Evolutionary conservation across 768 basidiomycete species (phyloP).

Genomic region (Amanita inopinata): DNA sequence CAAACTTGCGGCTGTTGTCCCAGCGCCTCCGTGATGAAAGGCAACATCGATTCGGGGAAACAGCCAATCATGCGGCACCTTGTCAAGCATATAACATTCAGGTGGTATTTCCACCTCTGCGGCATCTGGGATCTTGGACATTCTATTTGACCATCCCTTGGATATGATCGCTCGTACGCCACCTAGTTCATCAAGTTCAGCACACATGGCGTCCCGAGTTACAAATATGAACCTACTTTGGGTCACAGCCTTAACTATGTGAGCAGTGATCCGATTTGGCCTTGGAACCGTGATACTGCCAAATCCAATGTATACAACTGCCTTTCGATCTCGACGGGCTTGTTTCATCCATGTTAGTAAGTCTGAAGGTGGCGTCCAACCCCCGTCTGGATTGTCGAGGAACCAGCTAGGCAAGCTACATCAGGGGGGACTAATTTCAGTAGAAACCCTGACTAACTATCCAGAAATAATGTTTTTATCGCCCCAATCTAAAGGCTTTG

Average conservation of each 20-base stretch:
- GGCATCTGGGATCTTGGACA: constrained; percentile 29
- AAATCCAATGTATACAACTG: constrained; percentile 65
- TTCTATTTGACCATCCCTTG: constrained; percentile 58
- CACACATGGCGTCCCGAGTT: neutral
- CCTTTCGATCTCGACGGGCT: constrained; percentile 43
- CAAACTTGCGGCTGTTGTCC: constrained; percentile 60
- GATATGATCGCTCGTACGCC: constrained; percentile 59
- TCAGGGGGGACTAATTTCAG: neutral
- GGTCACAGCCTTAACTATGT: constrained; percentile 49
- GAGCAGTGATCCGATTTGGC: constrained; percentile 42
- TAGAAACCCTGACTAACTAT: constrained; percentile 30
- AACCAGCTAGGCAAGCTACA: constrained; percentile 40
- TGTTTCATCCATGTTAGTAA: constrained; percentile 46
- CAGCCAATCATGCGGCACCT: constrained; percentile 61
- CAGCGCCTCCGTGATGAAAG: constrained; percentile 62
- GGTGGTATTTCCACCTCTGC: constrained; percentile 37
- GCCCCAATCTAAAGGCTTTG: constrained; percentile 55
- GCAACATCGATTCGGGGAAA: constrained; percentile 54
- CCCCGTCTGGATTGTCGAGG: constrained; percentile 49
- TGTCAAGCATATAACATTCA: constrained; percentile 47
- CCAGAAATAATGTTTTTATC: constrained; percentile 44
- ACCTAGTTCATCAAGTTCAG: constrained; percentile 23
- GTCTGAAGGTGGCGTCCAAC: constrained; percentile 43
- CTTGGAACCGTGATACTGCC: constrained; percentile 60
- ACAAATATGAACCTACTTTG: constrained; percentile 32